phyloP scores from a whole-genome alignment of 2,329 filamentous ascomycete genomes.

The Hymenoscyphus fructigenus region DNA sequence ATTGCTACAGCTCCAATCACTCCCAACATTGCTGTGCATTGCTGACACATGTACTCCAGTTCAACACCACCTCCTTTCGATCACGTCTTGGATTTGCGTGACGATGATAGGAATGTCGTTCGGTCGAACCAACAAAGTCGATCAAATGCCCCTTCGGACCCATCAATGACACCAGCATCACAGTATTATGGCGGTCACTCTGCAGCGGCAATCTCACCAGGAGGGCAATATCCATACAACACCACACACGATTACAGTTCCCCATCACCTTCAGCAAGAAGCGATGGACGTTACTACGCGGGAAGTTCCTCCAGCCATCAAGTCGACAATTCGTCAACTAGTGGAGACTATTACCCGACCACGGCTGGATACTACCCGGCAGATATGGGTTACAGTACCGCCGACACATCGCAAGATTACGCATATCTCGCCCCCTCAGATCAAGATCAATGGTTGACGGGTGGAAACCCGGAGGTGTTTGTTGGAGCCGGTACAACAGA shows the following conservation, averaged over 20 bases:
- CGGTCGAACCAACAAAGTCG: slow-evolving; percentile 10
- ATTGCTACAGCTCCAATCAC: not conserved
- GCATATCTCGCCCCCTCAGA: slow-evolving; percentile 17
- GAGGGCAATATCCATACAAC: slow-evolving; percentile 14
- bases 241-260: slow-evolving; percentile 15
- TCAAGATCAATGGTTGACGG: slow-evolving; percentile 15
- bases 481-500: slow-evolving; percentile 19
- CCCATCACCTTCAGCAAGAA: slow-evolving; percentile 14
- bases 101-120: slow-evolving; percentile 4
- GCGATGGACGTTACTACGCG: slow-evolving; percentile 17
- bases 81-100: slow-evolving; percentile 15
- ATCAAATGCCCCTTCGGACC: slow-evolving; percentile 6
- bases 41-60: slow-evolving; percentile 20
- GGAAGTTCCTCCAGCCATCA: slow-evolving; percentile 13
- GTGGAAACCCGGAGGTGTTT: slow-evolving; percentile 22
- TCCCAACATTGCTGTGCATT: not conserved
- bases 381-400: slow-evolving; percentile 16
- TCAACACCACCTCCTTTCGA: slow-evolving; percentile 15
- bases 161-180: slow-evolving; percentile 17
- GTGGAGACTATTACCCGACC: slow-evolving; percentile 12
- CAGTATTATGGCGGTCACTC: slow-evolving; percentile 14
- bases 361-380: slow-evolving; percentile 19
- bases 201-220: slow-evolving; percentile 13
- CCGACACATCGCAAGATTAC: slow-evolving; percentile 14
- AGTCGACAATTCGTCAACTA: slow-evolving; percentile 9